A percentile compares a stretch with the other conserved stretches of the same genome.
Evolutionary conservation across 1,284 basidiomycete species (phyloP).

Genomic region (Ceratorhiza oryzae-sativae): DNA sequence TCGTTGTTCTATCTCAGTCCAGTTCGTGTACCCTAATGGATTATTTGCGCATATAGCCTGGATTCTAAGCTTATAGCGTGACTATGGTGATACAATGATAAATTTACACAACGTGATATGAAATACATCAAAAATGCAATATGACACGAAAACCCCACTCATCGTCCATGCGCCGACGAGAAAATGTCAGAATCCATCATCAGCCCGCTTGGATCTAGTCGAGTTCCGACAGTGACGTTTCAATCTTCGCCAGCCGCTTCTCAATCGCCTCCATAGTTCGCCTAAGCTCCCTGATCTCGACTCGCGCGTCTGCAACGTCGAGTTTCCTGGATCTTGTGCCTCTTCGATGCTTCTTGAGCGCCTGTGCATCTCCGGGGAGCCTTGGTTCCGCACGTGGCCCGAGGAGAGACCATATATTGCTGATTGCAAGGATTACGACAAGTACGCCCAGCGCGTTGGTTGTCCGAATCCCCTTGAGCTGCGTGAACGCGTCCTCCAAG

Average conservation of each 20-base stretch:
- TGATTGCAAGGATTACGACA: slow-evolving; percentile 73
- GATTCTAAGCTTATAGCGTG: too few species aligned
- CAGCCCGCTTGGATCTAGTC: slow-evolving; percentile 6
- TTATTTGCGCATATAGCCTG: neutral
- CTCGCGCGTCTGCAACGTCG: slow-evolving; percentile 52
- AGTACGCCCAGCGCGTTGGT: slow-evolving; percentile 56
- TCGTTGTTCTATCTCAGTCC: neutral
- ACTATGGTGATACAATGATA: slow-evolving; percentile 2
- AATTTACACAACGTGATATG: slow-evolving; percentile 15
- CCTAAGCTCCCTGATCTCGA: slow-evolving; percentile 61
- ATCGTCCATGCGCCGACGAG: neutral
- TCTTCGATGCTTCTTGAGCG: neutral
- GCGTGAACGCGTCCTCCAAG: slow-evolving; percentile 14
- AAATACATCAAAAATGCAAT: slow-evolving; percentile 17
- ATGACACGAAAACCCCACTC: slow-evolving; percentile 3
- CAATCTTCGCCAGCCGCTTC: slow-evolving; percentile 59
- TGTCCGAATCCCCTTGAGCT: slow-evolving; percentile 5
- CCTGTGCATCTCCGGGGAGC: slow-evolving; percentile 63
- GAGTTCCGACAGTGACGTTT: slow-evolving; percentile 46
- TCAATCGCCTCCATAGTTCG: slow-evolving; percentile 65
- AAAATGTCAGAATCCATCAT: neutral
- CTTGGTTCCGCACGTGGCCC: slow-evolving; percentile 56
- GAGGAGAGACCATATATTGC: slow-evolving; percentile 74
- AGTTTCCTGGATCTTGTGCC: slow-evolving; percentile 20
- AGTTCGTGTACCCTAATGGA: neutral